Percentiles rank a stretch among this genome's conserved stretches.
Evolutionary conservation across 2,329 filamentous ascomycete genomes (phyloP).

Genomic region (Ceratocystis papillata): DNA sequence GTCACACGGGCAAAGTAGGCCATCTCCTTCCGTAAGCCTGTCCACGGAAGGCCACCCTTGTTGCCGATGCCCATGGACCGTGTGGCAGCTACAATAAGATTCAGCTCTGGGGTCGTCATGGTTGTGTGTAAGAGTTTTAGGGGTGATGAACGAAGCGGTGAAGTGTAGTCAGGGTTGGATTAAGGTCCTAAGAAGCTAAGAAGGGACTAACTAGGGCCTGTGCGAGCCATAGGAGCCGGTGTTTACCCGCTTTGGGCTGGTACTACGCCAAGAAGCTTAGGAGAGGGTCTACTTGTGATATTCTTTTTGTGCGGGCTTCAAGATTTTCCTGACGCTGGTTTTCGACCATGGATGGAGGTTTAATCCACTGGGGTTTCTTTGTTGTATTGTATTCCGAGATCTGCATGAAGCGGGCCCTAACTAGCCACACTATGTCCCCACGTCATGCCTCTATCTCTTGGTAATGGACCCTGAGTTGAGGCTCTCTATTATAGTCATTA

Average conservation of each 20-base stretch:
- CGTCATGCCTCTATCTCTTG: too few species aligned
- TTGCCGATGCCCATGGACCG: slow-evolving; percentile 79
- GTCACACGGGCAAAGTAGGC: slow-evolving; percentile 88
- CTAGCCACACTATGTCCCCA: too few species aligned
- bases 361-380: too few species aligned
- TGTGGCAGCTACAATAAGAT: slow-evolving; percentile 92
- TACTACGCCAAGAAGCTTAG: background rate
- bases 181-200: background rate
- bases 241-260: background rate
- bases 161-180: background rate
- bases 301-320: too few species aligned
- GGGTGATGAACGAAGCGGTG: background rate
- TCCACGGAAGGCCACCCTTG: slow-evolving; percentile 74
- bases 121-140: background rate
- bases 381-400: too few species aligned
- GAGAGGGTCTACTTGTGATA: too few species aligned
- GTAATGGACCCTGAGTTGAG: too few species aligned
- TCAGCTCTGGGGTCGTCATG: slow-evolving; percentile 45
- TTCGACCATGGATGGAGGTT: too few species aligned
- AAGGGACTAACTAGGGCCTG: background rate
- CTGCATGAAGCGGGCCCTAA: too few species aligned
- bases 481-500: too few species aligned
- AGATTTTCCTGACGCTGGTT: too few species aligned
- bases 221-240: background rate
- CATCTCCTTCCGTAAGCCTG: slow-evolving; percentile 81